Conservation (phyloP, 768 basidiomycete species). For the Xerocomellus dryophilus region DNA sequence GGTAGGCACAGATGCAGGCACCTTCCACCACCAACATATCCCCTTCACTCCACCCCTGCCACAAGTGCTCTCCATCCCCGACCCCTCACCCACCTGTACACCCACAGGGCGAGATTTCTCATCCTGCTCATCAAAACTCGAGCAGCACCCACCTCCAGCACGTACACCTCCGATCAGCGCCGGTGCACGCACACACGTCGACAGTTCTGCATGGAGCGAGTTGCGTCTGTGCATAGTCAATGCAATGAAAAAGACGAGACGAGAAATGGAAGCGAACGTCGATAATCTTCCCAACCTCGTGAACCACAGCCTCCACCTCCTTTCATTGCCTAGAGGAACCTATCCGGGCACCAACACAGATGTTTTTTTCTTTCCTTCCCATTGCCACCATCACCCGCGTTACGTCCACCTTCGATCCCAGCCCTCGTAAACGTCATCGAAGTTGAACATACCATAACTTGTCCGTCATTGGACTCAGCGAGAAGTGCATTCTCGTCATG, state of each 20-base stretch:
- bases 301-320: no score
- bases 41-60: conserved; percentile 27
- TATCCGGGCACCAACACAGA: not conserved
- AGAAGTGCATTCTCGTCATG: conserved; percentile 49
- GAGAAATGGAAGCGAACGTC: not conserved
- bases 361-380: not conserved
- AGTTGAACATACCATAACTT: conserved; percentile 46
- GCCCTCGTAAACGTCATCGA: conserved; percentile 24
- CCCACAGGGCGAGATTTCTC: conserved; percentile 51
- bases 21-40: conserved; percentile 31
- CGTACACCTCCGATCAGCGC: conserved; percentile 16
- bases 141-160: conserved; percentile 31
- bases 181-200: conserved; percentile 28
- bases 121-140: conserved; percentile 66
- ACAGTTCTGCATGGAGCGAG: not conserved
- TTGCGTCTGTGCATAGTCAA: not conserved
- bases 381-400: not conserved
- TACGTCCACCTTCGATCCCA: not conserved
- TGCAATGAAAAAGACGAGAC: not conserved
- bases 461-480: conserved; percentile 53
- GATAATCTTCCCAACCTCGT: not conserved
- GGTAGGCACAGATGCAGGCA: conserved; percentile 8
- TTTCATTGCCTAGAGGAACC: not conserved
- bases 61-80: conserved; percentile 15
- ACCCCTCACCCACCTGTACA: not conserved